Conservation (phyloP, 768 basidiomycete genomes). For the Leccinum boreale region DNA sequence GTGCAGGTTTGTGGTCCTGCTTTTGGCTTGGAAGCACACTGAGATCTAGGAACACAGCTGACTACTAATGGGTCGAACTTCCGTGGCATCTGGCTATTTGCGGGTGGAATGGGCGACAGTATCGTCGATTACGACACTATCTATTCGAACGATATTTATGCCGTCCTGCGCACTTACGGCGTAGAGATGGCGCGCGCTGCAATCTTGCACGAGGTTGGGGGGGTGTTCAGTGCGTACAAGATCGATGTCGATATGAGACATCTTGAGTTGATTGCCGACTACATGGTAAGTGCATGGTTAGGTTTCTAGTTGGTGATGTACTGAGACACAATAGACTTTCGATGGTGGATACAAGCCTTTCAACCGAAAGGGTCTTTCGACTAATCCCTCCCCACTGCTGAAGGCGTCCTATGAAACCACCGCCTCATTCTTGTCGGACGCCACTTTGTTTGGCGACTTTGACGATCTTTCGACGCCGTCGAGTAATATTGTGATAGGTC, state of each 20-base stretch:
- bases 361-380: constrained; percentile 92
- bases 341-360: constrained; percentile 98
- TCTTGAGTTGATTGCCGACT: constrained; percentile 95
- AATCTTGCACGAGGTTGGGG: constrained; percentile 87
- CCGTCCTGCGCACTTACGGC: constrained; percentile 87
- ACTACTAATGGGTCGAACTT: constrained; percentile 95
- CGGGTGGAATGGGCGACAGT: constrained; percentile 46
- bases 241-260: constrained; percentile 94
- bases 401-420: constrained; percentile 99
- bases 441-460: constrained; percentile 92
- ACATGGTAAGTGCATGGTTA: constrained; percentile 70
- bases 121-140: constrained; percentile 77
- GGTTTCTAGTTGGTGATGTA: background rate
- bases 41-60: constrained; percentile 42
- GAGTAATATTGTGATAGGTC: constrained; percentile 86
- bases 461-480: constrained; percentile 90
- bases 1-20: constrained; percentile 37
- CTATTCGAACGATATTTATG: constrained; percentile 94
- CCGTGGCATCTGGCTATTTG: constrained; percentile 80
- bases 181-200: constrained; percentile 94
- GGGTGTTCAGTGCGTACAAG: constrained; percentile 91
- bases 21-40: background rate
- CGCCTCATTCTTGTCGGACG: constrained; percentile 88
- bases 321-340: constrained; percentile 66
- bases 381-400: constrained; percentile 90